Evolutionary conservation across 192 early-diverging fungal species (phyloP).

Genomic region (Backusella luteola): DNA sequence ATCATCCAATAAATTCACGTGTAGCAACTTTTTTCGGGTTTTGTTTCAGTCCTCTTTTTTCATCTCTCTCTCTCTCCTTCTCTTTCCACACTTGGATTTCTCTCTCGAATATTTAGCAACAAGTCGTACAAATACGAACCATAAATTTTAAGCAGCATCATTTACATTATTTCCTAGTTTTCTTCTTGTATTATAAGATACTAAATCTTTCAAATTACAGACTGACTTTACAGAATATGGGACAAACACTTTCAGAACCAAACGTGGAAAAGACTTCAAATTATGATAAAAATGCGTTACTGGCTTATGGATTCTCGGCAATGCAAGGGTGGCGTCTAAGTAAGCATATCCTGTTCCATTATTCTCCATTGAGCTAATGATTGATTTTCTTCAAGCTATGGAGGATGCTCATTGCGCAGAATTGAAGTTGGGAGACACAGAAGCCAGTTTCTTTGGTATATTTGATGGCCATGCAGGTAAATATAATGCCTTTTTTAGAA

Average conservation of each 20-base stretch:
- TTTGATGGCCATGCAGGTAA: constrained; percentile 95
- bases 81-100: background rate
- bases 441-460: constrained; percentile 90
- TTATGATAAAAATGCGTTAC: constrained; percentile 67
- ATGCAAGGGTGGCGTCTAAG: constrained; percentile 99
- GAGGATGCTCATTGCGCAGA: constrained; percentile 96
- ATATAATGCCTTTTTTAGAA: background rate
- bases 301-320: constrained; percentile 81
- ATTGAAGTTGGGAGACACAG: constrained; percentile 63
- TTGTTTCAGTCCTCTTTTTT: background rate
- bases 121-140: background rate
- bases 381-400: constrained; percentile 62
- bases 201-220: background rate
- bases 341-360: constrained; percentile 34
- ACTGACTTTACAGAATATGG: constrained; percentile 56
- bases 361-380: background rate
- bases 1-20: background rate
- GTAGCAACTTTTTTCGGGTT: background rate
- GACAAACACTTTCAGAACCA: constrained; percentile 95
- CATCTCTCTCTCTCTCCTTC: background rate
- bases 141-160: background rate
- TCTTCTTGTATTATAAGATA: background rate
- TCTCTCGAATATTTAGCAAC: background rate
- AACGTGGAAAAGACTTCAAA: constrained; percentile 86
- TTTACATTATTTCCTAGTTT: background rate